Evolutionary conservation across 2,329 filamentous ascomycete species (phyloP).

Genomic region (Catunica adiposa): DNA sequence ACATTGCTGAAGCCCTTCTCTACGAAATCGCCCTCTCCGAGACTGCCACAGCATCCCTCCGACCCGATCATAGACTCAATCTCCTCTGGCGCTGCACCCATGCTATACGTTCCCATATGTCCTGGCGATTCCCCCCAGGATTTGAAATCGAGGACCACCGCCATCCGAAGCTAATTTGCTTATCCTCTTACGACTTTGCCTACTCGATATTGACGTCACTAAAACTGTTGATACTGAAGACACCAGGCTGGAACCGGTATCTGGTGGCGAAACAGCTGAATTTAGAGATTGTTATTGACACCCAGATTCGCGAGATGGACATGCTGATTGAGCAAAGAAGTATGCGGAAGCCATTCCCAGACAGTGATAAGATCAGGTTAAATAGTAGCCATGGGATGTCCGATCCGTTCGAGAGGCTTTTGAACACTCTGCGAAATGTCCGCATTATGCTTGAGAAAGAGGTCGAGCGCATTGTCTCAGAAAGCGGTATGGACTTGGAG

Average conservation of each 20-base stretch:
- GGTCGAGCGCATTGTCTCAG: conserved; percentile 6
- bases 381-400: not conserved
- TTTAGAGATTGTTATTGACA: conserved; percentile 20
- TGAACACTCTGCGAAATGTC: conserved; percentile 12
- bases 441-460: conserved; percentile 13
- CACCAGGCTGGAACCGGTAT: conserved; percentile 30
- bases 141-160: conserved; percentile 18
- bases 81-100: conserved; percentile 30
- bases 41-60: conserved; percentile 20
- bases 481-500: not conserved
- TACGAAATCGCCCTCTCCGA: conserved; percentile 31
- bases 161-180: conserved; percentile 22
- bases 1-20: conserved; percentile 30
- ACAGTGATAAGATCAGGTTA: not conserved
- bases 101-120: conserved; percentile 26
- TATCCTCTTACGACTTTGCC: conserved; percentile 31
- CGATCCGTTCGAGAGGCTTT: conserved; percentile 15
- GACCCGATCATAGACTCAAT: conserved; percentile 24
- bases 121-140: conserved; percentile 20
- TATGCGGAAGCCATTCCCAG: not conserved
- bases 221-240: conserved; percentile 29
- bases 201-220: conserved; percentile 31
- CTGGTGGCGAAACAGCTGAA: conserved; percentile 23
- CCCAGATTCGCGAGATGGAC: conserved; percentile 21
- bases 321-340: conserved; percentile 17